phyloP scores from a whole-genome alignment of 164 flowering plant species.

The Litsea cubeba region DNA sequence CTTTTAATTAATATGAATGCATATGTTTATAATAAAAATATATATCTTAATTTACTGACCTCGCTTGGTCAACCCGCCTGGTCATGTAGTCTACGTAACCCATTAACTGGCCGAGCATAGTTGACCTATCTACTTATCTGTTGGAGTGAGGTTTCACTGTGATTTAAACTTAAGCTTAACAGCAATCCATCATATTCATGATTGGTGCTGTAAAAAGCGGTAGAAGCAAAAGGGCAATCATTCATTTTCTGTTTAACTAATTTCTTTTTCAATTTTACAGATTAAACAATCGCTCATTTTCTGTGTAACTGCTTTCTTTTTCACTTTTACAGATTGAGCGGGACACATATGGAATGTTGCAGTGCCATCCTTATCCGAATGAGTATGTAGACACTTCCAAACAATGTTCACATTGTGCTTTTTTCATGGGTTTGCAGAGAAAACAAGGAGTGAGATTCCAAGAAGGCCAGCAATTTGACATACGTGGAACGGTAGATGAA shows the following conservation, averaged over 20 bases:
- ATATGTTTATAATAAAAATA: no score
- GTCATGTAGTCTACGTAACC: no score
- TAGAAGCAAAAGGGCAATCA: neutral
- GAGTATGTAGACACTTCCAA: constrained; percentile 62
- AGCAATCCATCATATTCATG: neutral
- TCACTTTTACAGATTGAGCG: constrained; percentile 72
- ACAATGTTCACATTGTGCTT: constrained; percentile 68
- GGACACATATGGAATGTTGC: constrained; percentile 80
- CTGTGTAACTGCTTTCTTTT: neutral
- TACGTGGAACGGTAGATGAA: constrained; percentile 87
- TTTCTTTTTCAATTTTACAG: constrained; percentile 32
- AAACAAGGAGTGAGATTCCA: constrained; percentile 66
- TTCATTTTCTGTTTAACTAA: neutral
- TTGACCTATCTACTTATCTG: no score
- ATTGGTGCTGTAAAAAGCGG: neutral
- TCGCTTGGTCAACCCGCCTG: no score
- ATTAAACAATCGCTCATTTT: constrained; percentile 36
- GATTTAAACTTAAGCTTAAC: no score
- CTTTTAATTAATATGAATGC: no score
- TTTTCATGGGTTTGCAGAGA: constrained; percentile 92
- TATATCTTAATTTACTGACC: no score
- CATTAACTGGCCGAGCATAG: no score
- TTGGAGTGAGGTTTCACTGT: no score
- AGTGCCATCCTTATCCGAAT: constrained; percentile 91
- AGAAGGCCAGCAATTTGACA: constrained; percentile 95